Evolutionary conservation across 2,329 filamentous ascomycete genomes (phyloP).

Genomic region (Pestalotiopsis sp.): DNA sequence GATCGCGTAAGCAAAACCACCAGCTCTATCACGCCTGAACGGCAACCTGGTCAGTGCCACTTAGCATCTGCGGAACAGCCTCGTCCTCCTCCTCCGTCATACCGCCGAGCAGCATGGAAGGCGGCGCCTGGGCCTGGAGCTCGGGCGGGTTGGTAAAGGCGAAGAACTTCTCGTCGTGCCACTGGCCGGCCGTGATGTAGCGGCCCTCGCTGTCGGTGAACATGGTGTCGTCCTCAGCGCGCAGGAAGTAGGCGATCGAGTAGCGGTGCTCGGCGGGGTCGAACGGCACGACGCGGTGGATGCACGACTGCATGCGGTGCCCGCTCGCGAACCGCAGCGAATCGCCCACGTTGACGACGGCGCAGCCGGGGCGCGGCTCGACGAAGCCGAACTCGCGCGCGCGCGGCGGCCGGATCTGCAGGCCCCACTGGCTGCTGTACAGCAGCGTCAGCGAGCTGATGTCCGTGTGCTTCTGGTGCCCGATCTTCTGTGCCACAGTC

Average conservation of each 20-base stretch:
- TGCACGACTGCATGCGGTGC: constrained; percentile 57
- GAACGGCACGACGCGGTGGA: constrained; percentile 59
- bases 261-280: constrained; percentile 56
- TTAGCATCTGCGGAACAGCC: background rate
- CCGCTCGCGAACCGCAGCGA: constrained; percentile 57
- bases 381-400: constrained; percentile 55
- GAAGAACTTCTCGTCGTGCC: constrained; percentile 59
- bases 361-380: constrained; percentile 50
- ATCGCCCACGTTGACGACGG: constrained; percentile 62
- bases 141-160: constrained; percentile 47
- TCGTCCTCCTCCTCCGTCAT: constrained; percentile 46
- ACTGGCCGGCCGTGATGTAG: constrained; percentile 54
- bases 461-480: constrained; percentile 61
- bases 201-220: constrained; percentile 58
- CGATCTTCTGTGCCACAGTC: constrained; percentile 43
- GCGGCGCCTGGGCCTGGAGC: constrained; percentile 49
- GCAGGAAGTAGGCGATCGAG: constrained; percentile 61
- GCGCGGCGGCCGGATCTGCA: constrained; percentile 57
- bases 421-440: constrained; percentile 59
- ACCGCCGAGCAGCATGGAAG: constrained; percentile 51
- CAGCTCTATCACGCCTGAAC: background rate
- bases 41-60: background rate
- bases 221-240: constrained; percentile 58
- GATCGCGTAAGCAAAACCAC: background rate
- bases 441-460: constrained; percentile 57